Conservation (phyloP, 2,329 filamentous ascomycete species). For the Ceratocystis papillata region DNA sequence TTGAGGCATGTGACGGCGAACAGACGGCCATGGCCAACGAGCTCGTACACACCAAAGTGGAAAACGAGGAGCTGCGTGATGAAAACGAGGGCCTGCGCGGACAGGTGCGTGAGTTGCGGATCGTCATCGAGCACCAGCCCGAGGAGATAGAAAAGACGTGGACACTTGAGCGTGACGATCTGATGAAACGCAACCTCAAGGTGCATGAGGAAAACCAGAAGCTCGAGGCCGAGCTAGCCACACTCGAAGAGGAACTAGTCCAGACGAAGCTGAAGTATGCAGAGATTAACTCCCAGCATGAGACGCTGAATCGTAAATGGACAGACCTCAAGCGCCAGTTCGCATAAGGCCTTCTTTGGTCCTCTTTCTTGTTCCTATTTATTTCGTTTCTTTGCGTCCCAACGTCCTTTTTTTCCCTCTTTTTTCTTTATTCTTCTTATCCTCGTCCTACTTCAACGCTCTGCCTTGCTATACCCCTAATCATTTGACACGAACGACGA, state of each 20-base stretch:
- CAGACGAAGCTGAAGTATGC: slow-evolving; percentile 91
- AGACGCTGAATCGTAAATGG: slow-evolving; percentile 66
- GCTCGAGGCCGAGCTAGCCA: slow-evolving; percentile 78
- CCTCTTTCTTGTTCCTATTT: slow-evolving; percentile 2
- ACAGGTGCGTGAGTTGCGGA: slow-evolving; percentile 74
- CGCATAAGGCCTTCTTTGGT: slow-evolving; percentile 29
- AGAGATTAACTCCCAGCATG: slow-evolving; percentile 65
- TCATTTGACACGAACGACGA: slow-evolving; percentile 5
- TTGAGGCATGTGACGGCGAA: slow-evolving; percentile 79
- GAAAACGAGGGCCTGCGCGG: slow-evolving; percentile 78
- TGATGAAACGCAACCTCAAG: slow-evolving; percentile 85
- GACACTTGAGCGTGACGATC: slow-evolving; percentile 73
- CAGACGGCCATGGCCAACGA: slow-evolving; percentile 86
- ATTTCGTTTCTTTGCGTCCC: background rate
- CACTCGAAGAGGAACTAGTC: slow-evolving; percentile 87
- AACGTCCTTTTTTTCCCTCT: background rate
- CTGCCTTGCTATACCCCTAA: background rate
- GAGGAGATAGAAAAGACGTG: slow-evolving; percentile 74
- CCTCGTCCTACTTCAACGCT: background rate
- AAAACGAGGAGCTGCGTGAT: slow-evolving; percentile 81
- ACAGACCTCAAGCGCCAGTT: slow-evolving; percentile 57
- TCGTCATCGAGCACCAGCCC: slow-evolving; percentile 81
- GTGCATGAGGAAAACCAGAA: slow-evolving; percentile 87
- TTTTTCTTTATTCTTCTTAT: slow-evolving; percentile 9
- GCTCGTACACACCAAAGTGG: slow-evolving; percentile 80